Percentiles rank a stretch among this genome's conserved stretches.
Evolutionary conservation across 768 basidiomycete genomes (phyloP).

Genomic region (Leccinellum luteum): DNA sequence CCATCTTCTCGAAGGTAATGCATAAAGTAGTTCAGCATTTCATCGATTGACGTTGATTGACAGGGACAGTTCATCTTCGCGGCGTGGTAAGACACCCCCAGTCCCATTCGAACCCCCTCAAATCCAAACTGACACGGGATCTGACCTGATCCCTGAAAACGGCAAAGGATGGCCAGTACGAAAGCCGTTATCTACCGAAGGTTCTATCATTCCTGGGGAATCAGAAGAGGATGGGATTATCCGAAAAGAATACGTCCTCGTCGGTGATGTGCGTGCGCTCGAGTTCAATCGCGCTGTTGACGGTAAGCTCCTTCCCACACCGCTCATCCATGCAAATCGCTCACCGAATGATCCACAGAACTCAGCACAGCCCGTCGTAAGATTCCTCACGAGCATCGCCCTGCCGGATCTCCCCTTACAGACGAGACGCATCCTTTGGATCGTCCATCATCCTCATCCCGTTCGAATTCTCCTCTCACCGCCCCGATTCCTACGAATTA

Average conservation of each 20-base stretch:
- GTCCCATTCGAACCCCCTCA: constrained; percentile 11
- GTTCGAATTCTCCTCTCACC: constrained; percentile 24
- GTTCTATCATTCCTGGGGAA: constrained; percentile 76
- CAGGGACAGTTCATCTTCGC: constrained; percentile 12
- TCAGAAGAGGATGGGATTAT: constrained; percentile 80
- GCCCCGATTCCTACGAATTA: constrained; percentile 18
- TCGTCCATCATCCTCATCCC: constrained; percentile 28
- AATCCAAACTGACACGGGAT: constrained; percentile 13
- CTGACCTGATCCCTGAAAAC: constrained; percentile 6
- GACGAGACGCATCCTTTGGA: constrained; percentile 44
- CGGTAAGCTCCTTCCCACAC: constrained; percentile 47
- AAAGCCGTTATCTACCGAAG: constrained; percentile 47
- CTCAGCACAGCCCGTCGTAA: constrained; percentile 57
- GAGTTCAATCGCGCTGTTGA: constrained; percentile 92
- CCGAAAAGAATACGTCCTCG: constrained; percentile 88
- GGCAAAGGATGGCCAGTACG: constrained; percentile 11
- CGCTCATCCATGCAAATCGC: constrained; percentile 2
- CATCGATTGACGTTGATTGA: background rate
- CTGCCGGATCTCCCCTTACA: constrained; percentile 45
- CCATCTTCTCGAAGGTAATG: constrained; percentile 23
- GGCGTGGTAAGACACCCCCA: constrained; percentile 18
- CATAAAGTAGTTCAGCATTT: background rate
- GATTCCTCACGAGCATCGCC: constrained; percentile 55
- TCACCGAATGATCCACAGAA: constrained; percentile 42
- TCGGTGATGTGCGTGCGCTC: constrained; percentile 85